Conservation (phyloP, 1,284 basidiomycete genomes). For the Vanrija sp. region DNA sequence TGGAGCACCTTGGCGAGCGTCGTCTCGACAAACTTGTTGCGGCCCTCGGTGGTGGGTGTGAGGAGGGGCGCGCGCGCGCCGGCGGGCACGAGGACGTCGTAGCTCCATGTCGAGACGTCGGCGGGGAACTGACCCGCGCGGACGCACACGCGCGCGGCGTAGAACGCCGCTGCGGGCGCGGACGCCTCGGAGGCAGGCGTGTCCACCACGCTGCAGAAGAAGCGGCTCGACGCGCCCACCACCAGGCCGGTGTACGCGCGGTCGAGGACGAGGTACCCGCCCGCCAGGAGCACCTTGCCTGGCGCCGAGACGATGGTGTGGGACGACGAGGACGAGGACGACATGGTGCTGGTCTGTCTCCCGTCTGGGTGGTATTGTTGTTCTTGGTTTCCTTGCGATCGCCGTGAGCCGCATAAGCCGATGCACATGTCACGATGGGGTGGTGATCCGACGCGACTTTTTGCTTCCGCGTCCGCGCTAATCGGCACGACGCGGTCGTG, state of each 20-base stretch:
- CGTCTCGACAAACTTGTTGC: constrained; percentile 89
- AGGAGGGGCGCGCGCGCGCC: constrained; percentile 11
- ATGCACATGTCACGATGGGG: too few relatives aligned
- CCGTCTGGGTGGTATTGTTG: too few relatives aligned
- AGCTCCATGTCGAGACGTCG: constrained; percentile 69
- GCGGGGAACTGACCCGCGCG: constrained; percentile 85
- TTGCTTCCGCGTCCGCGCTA: too few relatives aligned
- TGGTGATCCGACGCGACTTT: too few relatives aligned
- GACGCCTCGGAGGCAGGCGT: too few relatives aligned
- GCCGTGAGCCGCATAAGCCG: too few relatives aligned
- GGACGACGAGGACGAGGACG: too few relatives aligned
- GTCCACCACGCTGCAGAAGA: constrained; percentile 65
- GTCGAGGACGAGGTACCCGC: constrained; percentile 91
- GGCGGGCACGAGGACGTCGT: constrained; percentile 52
- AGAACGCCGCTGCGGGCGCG: too few relatives aligned
- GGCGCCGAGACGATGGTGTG: constrained; percentile 73
- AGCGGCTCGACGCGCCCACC: constrained; percentile 85
- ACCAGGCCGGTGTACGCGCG: constrained; percentile 75
- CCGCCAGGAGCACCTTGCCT: constrained; percentile 91
- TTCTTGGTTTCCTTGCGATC: too few relatives aligned
- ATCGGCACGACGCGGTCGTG: too few relatives aligned
- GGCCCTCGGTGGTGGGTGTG: constrained; percentile 23
- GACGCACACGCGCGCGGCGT: constrained; percentile 57
- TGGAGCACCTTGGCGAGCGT: constrained; percentile 73
- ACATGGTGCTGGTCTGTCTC: too few relatives aligned